Percentiles rank a stretch among this genome's conserved stretches.
These are phyloP conservation scores for Cytospora paraplurivora DNA, from an alignment of 2,329 filamentous ascomycete genomes.

Conservation along the genomic window DNA sequence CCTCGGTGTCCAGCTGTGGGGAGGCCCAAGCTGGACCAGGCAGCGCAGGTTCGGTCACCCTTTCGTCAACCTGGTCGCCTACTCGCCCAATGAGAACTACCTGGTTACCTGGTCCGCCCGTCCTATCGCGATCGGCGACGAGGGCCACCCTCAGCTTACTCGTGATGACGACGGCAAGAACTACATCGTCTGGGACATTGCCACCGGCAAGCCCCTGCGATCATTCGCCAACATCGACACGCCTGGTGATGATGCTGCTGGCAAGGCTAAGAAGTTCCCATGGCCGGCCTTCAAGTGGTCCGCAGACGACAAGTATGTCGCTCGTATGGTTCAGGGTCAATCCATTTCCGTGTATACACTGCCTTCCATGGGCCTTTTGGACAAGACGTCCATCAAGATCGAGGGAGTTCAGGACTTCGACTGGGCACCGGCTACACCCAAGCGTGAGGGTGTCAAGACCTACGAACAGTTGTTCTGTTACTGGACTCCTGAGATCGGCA, in stretches of 20 bases:
- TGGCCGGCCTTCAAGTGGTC: constrained; percentile 99
- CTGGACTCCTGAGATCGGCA: constrained; percentile 98
- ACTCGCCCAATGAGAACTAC: constrained; percentile 91
- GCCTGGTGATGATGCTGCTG: constrained; percentile 65
- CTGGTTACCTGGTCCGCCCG: constrained; percentile 95
- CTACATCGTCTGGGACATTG: constrained; percentile 98
- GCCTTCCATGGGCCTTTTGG: constrained; percentile 83
- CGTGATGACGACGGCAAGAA: constrained; percentile 98
- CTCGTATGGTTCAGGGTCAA: constrained; percentile 82
- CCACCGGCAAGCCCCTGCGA: constrained; percentile 83
- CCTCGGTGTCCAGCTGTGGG: constrained; percentile 97
- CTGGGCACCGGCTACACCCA: constrained; percentile 84
- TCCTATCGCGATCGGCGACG: constrained; percentile 88
- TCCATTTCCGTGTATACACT: constrained; percentile 97
- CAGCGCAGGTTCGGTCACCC: constrained; percentile 94
- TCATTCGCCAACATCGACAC: constrained; percentile 92
- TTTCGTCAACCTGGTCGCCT: constrained; percentile 93
- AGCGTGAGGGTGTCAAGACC: constrained; percentile 81
- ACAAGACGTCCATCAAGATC: constrained; percentile 92
- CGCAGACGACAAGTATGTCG: constrained; percentile 94
- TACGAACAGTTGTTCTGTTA: constrained; percentile 98
- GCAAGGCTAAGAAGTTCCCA: constrained; percentile 84
- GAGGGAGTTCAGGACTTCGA: constrained; percentile 98
- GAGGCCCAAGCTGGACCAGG: constrained; percentile 83
- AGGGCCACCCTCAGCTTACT: constrained; percentile 78